Evolutionary conservation across 2,329 filamentous ascomycete genomes (phyloP).

Genomic region (Tolypocladium guangdongense): DNA sequence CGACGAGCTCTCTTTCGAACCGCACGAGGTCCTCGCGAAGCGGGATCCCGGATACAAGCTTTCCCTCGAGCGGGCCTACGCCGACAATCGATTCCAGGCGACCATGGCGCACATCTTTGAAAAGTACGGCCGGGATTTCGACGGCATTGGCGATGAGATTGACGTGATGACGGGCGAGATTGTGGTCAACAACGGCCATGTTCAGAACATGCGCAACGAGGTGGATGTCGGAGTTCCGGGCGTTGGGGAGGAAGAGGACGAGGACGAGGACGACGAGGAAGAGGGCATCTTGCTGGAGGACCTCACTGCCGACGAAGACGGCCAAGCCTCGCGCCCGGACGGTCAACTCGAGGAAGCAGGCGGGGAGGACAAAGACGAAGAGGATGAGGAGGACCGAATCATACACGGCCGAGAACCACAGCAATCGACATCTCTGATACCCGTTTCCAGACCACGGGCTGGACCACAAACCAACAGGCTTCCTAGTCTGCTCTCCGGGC

Average conservation of each 20-base stretch:
- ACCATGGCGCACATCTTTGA: slow-evolving; percentile 81
- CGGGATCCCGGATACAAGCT: slow-evolving; percentile 47
- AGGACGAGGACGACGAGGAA: slow-evolving; percentile 20
- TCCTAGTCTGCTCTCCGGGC: slow-evolving; percentile 3
- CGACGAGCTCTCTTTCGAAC: slow-evolving; percentile 36
- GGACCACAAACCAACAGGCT: not conserved
- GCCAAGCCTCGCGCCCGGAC: not conserved
- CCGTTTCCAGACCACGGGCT: not conserved
- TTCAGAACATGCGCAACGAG: slow-evolving; percentile 49
- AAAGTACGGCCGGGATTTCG: slow-evolving; percentile 79
- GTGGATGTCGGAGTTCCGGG: slow-evolving; percentile 30
- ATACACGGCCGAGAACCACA: slow-evolving; percentile 3
- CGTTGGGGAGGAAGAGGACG: slow-evolving; percentile 22
- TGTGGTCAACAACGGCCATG: slow-evolving; percentile 84
- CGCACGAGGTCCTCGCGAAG: slow-evolving; percentile 33
- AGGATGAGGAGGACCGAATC: slow-evolving; percentile 8
- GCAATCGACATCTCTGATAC: slow-evolving; percentile 4
- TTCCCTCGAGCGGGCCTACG: slow-evolving; percentile 50
- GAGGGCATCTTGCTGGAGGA: slow-evolving; percentile 24
- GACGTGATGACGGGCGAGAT: slow-evolving; percentile 72
- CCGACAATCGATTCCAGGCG: slow-evolving; percentile 65
- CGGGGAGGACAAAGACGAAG: not conserved
- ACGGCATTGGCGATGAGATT: slow-evolving; percentile 77
- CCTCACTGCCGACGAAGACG: slow-evolving; percentile 12
- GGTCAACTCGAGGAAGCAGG: not conserved